These are phyloP conservation scores for Brettanomyces sp. DNA, from an alignment of 805 yeast species.

Conservation along the genomic window DNA sequence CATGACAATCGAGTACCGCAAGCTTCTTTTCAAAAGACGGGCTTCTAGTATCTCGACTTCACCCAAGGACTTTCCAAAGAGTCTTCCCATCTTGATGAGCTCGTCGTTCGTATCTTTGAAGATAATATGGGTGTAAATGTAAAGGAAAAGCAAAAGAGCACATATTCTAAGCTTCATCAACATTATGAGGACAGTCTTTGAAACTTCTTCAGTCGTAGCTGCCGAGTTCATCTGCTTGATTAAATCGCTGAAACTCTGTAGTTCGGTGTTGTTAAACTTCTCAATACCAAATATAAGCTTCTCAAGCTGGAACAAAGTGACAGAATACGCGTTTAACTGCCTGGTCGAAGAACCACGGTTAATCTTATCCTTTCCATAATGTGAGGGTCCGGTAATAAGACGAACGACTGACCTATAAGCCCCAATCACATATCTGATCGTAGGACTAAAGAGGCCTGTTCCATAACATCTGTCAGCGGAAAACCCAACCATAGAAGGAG, in stretches of 20 bases:
- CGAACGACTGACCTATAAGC: conserved; percentile 8
- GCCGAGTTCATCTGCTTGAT: conserved; percentile 2
- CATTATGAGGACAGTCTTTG: neutral
- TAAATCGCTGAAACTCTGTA: conserved; percentile 5
- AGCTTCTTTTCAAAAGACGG: conserved; percentile 11
- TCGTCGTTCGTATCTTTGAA: conserved; percentile 2
- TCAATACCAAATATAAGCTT: conserved; percentile 12
- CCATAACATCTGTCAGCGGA: conserved; percentile 4
- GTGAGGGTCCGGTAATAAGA: conserved; percentile 3
- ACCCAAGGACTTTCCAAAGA: conserved; percentile 2
- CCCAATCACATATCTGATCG: conserved; percentile 2
- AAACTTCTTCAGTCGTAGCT: neutral
- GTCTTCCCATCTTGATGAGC: neutral
- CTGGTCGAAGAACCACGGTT: neutral
- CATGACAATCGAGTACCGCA: conserved; percentile 10
- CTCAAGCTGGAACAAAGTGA: conserved; percentile 11
- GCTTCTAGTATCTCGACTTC: conserved; percentile 9
- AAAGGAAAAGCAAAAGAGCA: conserved; percentile 15
- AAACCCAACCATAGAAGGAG: conserved; percentile 10
- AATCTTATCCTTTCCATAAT: neutral
- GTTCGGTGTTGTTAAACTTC: conserved; percentile 6
- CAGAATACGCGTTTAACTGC: neutral
- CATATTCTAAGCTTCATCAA: conserved; percentile 11
- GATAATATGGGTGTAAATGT: conserved; percentile 9
- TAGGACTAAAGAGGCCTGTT: conserved; percentile 3